Base-by-base conservation (phyloP, 1,284 basidiomycete genomes). In the Ceratobasidium sp. region DNA sequence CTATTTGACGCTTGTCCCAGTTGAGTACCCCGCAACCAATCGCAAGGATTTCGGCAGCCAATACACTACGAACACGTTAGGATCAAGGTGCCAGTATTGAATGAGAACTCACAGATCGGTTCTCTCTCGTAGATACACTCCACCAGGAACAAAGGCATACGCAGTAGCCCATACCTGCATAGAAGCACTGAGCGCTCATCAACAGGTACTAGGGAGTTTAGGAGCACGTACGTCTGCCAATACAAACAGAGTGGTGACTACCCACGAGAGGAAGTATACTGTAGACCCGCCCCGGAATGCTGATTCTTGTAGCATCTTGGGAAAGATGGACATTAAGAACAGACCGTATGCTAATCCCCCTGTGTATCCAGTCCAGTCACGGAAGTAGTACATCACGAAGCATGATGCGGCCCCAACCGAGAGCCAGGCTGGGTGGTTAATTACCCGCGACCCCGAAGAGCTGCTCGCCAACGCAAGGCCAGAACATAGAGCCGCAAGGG, bases 111-210 rank as follows among this genome's bases (percentile, higher is more conserved):
- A 89, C 84, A 88, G 64, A 75, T 93, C 88, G 8, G 92, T 94
- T 25, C 91, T 82, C 78, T 97, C 95, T 27, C 95, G 82, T 69
- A 98, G 82, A 72, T 88, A 82, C 73, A 84, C 79, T 0, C 93
- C 94, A 0, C 91, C 90, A 0, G 94, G 94, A 1, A 97, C 93
- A 75, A 97, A 97, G 0, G 94, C 95, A 78, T 98, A 97, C 0
- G 95, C 95, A 53, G 94, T 93, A 0, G 94, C 95, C 78, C 92
- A 88, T 4, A 91, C 60, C 60, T 64, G n/a, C 13, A 64, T 22
- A 38, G 2, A 29, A 42, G 25, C 2, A n/a, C n/a, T n/a, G n/a
- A n/a, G n/a, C n/a, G n/a, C n/a, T n/a, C n/a, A n/a, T n/a, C n/a
- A n/a, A n/a, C n/a, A 40, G 38, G 38, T 17, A 17, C 17, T 8